Conservation (phyloP, 1,284 basidiomycete genomes). For the Ganoderma lingzhi region DNA sequence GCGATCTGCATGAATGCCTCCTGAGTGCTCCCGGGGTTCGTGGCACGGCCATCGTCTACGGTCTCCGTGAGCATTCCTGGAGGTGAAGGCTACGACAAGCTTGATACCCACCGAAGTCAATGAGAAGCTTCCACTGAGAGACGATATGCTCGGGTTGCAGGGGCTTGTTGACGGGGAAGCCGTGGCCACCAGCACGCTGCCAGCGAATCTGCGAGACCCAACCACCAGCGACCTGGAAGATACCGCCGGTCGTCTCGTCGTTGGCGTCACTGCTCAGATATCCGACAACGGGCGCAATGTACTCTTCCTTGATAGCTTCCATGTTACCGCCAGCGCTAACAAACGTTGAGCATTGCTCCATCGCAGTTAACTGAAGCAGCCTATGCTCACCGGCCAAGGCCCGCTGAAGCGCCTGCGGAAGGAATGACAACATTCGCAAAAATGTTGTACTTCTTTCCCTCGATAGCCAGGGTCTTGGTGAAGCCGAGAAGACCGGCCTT, state of each 20-base stretch:
- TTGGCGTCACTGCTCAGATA: slow-evolving; percentile 91
- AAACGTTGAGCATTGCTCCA: slow-evolving; percentile 3
- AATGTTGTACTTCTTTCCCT: slow-evolving; percentile 93
- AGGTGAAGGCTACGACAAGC: background rate
- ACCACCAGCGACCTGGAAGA: slow-evolving; percentile 94
- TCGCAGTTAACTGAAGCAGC: background rate
- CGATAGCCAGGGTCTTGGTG: slow-evolving; percentile 89
- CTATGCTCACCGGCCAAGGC: slow-evolving; percentile 33
- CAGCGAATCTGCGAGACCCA: slow-evolving; percentile 95
- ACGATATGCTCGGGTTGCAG: slow-evolving; percentile 84
- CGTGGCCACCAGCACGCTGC: slow-evolving; percentile 89
- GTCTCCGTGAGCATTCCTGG: slow-evolving; percentile 9
- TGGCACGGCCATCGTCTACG: slow-evolving; percentile 78
- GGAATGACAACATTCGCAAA: slow-evolving; percentile 91
- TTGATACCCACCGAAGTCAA: slow-evolving; percentile 74
- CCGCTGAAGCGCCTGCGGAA: slow-evolving; percentile 51
- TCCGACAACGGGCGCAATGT: slow-evolving; percentile 90
- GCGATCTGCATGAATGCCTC: slow-evolving; percentile 85
- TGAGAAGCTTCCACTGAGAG: slow-evolving; percentile 83
- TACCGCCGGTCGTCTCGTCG: slow-evolving; percentile 73
- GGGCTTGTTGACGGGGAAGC: slow-evolving; percentile 83
- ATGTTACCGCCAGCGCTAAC: slow-evolving; percentile 91
- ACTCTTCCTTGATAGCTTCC: slow-evolving; percentile 96
- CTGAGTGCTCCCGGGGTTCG: slow-evolving; percentile 74
- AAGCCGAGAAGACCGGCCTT: slow-evolving; percentile 95